A percentile compares a stretch with the other conserved stretches of the same genome.
phyloP scores from a whole-genome alignment of 768 basidiomycete genomes.

The Lentinula lateritia region DNA sequence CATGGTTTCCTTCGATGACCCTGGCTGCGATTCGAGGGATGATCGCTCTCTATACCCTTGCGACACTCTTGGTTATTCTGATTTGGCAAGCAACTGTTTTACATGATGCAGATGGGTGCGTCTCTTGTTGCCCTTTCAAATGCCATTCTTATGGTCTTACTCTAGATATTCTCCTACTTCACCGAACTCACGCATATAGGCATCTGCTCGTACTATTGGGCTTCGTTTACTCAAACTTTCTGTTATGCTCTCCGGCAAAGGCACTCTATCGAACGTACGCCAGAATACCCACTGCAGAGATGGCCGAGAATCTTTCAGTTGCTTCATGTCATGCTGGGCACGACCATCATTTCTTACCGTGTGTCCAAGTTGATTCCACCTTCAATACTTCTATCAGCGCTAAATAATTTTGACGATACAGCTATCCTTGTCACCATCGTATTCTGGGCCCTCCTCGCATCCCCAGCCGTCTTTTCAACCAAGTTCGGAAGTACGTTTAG shows the following conservation, averaged over 20 bases:
- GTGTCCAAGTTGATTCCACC: constrained; percentile 19
- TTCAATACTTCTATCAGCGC: background rate
- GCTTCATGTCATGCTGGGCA: constrained; percentile 47
- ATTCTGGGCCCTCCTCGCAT: constrained; percentile 53
- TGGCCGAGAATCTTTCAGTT: constrained; percentile 55
- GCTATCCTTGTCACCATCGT: constrained; percentile 62
- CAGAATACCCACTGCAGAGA: constrained; percentile 46
- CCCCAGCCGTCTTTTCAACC: constrained; percentile 33
- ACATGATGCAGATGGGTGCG: constrained; percentile 27
- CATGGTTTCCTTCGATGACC: constrained; percentile 32
- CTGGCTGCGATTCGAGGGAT: constrained; percentile 42
- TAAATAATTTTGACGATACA: constrained; percentile 16
- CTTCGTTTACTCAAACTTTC: constrained; percentile 47
- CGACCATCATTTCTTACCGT: constrained; percentile 55
- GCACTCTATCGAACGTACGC: constrained; percentile 12
- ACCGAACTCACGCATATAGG: constrained; percentile 61
- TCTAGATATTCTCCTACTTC: constrained; percentile 59
- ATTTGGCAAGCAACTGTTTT: constrained; percentile 25
- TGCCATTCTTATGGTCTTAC: background rate
- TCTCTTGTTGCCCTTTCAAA: constrained; percentile 2
- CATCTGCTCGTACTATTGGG: constrained; percentile 56
- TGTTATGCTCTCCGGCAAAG: constrained; percentile 25
- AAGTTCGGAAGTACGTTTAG: constrained; percentile 30
- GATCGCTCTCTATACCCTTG: constrained; percentile 46
- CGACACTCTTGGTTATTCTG: constrained; percentile 32